These are phyloP conservation scores for Serendipita sp. DNA, from an alignment of 768 basidiomycete genomes.

Conservation along the genomic window DNA sequence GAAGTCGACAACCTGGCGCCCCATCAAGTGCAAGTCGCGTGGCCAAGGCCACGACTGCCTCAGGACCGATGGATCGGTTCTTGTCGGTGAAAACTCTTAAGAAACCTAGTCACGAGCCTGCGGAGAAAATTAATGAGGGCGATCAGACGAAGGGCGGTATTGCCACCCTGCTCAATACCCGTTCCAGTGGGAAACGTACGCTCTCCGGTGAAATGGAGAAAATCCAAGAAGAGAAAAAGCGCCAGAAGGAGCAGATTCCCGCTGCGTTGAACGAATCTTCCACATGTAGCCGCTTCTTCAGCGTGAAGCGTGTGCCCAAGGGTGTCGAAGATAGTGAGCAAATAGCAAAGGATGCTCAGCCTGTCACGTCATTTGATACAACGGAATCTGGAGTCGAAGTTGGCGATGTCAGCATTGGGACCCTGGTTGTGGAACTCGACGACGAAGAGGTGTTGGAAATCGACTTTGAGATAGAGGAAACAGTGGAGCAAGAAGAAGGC, in stretches of 20 bases:
- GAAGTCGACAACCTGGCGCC: constrained; percentile 28
- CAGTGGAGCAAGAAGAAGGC: constrained; percentile 61
- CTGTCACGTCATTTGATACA: constrained; percentile 20
- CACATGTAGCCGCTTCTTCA: constrained; percentile 14
- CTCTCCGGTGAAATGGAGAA: constrained; percentile 57
- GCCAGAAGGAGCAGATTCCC: constrained; percentile 25
- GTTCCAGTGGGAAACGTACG: constrained; percentile 61
- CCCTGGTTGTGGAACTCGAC: constrained; percentile 5
- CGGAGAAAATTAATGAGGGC: constrained; percentile 11
- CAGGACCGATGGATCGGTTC: constrained; percentile 27
- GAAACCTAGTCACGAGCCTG: constrained; percentile 7
- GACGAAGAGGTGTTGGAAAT: constrained; percentile 21
- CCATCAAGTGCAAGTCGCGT: constrained; percentile 35
- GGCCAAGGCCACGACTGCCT: constrained; percentile 12
- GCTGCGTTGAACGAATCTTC: constrained; percentile 17
- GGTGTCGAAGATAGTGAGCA: constrained; percentile 26
- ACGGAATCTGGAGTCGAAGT: constrained; percentile 24
- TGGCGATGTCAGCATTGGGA: constrained; percentile 22
- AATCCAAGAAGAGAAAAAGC: constrained; percentile 19
- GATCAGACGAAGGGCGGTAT: constrained; percentile 10
- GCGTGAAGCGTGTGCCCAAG: not conserved
- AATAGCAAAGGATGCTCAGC: constrained; percentile 18
- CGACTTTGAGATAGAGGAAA: constrained; percentile 25
- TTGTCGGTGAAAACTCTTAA: constrained; percentile 16
- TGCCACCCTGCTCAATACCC: constrained; percentile 24